These are phyloP conservation scores for Avicennia marina DNA, from an alignment of 257 asterid genomes.

Conservation along the genomic window DNA sequence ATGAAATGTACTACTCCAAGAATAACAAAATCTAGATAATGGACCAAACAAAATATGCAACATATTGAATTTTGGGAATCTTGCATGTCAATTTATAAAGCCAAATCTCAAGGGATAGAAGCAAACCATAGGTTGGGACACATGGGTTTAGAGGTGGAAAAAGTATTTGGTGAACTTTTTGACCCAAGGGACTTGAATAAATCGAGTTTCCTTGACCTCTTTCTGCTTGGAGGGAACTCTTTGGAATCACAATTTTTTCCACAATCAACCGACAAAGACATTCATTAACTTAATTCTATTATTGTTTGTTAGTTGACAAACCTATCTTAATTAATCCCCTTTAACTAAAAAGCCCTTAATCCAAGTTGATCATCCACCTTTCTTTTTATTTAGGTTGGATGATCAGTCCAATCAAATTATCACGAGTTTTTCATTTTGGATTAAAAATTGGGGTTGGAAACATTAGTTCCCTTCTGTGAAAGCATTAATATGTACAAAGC, in stretches of 20 bases:
- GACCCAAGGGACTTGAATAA: constrained; percentile 21
- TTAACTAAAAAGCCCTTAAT: background rate
- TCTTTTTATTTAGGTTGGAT: background rate
- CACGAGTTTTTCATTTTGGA: background rate
- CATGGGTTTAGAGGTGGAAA: constrained; percentile 30
- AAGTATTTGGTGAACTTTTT: constrained; percentile 30
- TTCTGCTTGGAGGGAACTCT: constrained; percentile 19
- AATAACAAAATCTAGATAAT: too few species aligned
- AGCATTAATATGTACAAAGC: too few species aligned
- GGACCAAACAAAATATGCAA: too few species aligned
- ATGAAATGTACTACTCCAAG: too few species aligned
- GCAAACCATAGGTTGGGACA: background rate
- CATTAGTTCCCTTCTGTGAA: too few species aligned
- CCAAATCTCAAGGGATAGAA: constrained; percentile 42
- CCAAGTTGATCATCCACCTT: background rate
- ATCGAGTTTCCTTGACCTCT: too few species aligned
- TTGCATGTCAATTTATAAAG: constrained; percentile 22
- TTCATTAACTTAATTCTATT: background rate
- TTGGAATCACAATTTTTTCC: constrained; percentile 24
- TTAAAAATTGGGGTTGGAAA: too few species aligned
- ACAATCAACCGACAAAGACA: constrained; percentile 18
- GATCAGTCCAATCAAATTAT: background rate
- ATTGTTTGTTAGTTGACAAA: background rate
- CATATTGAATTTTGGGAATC: too few species aligned
- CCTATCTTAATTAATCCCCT: too few species aligned